Conservation (phyloP, 306 rosid genomes). For the Malus asiatica region DNA sequence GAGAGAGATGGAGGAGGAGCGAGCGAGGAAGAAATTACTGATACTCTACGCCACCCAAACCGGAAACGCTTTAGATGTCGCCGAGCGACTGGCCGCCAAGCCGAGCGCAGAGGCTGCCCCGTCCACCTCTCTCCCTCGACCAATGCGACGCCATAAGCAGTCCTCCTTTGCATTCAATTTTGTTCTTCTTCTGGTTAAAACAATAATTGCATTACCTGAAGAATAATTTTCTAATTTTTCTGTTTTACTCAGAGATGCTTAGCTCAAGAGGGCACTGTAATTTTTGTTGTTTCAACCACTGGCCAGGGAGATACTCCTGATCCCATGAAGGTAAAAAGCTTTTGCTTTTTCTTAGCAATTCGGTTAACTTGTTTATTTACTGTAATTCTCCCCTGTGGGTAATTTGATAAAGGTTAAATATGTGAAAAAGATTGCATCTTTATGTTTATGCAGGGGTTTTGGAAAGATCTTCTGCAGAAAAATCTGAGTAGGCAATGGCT, state of each 20-base stretch:
- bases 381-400: background rate
- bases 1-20: constrained; percentile 29
- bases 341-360: background rate
- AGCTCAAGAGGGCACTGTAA: constrained; percentile 51
- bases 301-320: constrained; percentile 96
- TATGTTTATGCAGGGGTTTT: constrained; percentile 54
- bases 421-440: background rate
- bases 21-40: constrained; percentile 34
- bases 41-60: constrained; percentile 72
- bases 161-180: background rate
- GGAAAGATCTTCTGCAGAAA: constrained; percentile 80
- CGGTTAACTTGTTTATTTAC: background rate
- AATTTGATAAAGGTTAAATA: background rate
- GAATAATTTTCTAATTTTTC: background rate
- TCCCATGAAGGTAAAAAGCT: constrained; percentile 61
- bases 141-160: constrained; percentile 55
- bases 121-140: constrained; percentile 43
- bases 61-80: constrained; percentile 82
- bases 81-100: constrained; percentile 76
- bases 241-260: constrained; percentile 39
- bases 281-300: constrained; percentile 90
- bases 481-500: constrained; percentile 66
- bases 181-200: too few species aligned
- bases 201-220: background rate
- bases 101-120: constrained; percentile 61